phyloP scores from a whole-genome alignment of 2,329 filamentous ascomycete species.

The Diaporthe longicolla region DNA sequence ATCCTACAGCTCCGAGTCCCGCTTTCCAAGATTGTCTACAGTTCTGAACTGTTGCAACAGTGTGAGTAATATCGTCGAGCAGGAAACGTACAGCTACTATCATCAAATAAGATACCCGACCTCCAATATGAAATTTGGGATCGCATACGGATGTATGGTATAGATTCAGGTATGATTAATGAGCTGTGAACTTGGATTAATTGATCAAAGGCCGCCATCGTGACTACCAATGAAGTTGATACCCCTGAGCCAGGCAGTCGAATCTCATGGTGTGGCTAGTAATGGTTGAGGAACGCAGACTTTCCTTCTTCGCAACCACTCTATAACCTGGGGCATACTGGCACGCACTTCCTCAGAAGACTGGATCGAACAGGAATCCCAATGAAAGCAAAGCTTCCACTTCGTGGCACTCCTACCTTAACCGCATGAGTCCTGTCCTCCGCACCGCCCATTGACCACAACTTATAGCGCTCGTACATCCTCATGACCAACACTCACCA shows the following conservation, averaged over 20 bases:
- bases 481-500: background rate
- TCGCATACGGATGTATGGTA: no score
- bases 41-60: background rate
- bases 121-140: background rate
- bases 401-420: no score
- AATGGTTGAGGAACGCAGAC: background rate
- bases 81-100: background rate
- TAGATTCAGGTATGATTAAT: no score
- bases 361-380: background rate
- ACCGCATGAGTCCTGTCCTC: no score
- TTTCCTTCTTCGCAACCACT: no score
- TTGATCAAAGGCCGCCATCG: background rate
- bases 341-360: no score
- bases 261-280: background rate
- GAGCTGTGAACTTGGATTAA: background rate
- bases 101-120: background rate
- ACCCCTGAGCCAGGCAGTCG: background rate
- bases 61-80: background rate
- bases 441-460: background rate
- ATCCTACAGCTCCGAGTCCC: background rate
- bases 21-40: background rate
- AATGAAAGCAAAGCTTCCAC: no score
- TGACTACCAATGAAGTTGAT: background rate
- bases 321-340: no score
- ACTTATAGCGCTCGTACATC: background rate